These are phyloP conservation scores for Lactifluus volemus DNA, from an alignment of 768 basidiomycete genomes.

Conservation along the genomic window DNA sequence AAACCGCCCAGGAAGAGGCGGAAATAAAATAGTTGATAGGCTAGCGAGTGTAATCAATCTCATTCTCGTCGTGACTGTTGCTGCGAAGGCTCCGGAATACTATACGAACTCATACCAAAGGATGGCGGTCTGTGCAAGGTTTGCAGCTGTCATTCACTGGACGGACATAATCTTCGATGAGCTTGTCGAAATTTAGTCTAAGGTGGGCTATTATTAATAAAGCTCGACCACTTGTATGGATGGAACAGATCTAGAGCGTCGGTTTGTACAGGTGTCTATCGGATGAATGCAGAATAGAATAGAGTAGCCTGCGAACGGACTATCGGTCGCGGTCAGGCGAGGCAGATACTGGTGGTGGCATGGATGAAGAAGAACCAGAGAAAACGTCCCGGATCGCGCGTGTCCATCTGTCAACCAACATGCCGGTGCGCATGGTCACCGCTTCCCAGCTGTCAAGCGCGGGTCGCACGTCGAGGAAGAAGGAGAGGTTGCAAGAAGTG, in stretches of 20 bases:
- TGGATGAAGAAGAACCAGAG: conserved; percentile 11
- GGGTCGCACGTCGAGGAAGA: conserved; percentile 91
- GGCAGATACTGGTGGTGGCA: conserved; percentile 17
- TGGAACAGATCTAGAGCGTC: not conserved
- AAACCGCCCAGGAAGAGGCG: conserved; percentile 45
- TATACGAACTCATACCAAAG: not conserved
- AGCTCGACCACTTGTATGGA: not conserved
- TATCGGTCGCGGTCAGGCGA: not conserved
- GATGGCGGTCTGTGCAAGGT: not conserved
- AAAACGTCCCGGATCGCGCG: conserved; percentile 1
- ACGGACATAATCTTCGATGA: not conserved
- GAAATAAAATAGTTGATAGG: conserved; percentile 41
- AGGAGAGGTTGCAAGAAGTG: conserved; percentile 55
- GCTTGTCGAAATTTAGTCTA: not conserved
- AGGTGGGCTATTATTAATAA: not conserved
- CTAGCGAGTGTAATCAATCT: not conserved
- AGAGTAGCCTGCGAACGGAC: not conserved
- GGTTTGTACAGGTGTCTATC: not conserved
- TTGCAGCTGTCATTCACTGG: not conserved
- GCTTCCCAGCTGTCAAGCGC: conserved; percentile 94
- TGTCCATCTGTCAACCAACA: conserved; percentile 39
- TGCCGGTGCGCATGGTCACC: conserved; percentile 68
- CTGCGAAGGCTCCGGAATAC: not conserved
- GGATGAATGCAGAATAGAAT: not conserved
- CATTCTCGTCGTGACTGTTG: not conserved